phyloP scores from a whole-genome alignment of 2,329 filamentous ascomycete species.

The Rhinocladiella mackenziei region DNA sequence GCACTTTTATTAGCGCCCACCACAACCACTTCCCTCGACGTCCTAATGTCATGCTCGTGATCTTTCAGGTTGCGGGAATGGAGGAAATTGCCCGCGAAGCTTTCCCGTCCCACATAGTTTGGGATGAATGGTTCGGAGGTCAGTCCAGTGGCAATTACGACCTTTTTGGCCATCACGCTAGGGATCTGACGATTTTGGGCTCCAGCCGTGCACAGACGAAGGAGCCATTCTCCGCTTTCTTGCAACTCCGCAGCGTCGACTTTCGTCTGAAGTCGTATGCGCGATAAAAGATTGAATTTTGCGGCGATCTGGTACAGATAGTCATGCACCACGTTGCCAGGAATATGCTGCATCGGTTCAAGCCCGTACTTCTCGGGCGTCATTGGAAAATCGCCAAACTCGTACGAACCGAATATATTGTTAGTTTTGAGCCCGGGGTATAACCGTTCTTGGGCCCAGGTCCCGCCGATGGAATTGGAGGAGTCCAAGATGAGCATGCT shows the following conservation, averaged over 20 bases:
- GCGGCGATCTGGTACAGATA: constrained; percentile 57
- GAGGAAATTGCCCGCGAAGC: constrained; percentile 53
- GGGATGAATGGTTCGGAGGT: constrained; percentile 57
- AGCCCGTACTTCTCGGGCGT: constrained; percentile 49
- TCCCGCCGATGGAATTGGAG: constrained; percentile 58
- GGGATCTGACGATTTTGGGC: constrained; percentile 10
- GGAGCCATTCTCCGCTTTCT: constrained; percentile 37
- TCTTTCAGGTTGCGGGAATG: constrained; percentile 54
- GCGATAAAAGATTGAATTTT: constrained; percentile 48
- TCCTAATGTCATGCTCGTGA: constrained; percentile 35
- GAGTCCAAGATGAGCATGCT: constrained; percentile 58
- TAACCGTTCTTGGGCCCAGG: constrained; percentile 64
- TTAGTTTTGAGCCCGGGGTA: constrained; percentile 68
- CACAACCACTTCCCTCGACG: constrained; percentile 46
- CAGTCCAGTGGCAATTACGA: constrained; percentile 61
- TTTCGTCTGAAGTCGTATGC: constrained; percentile 49
- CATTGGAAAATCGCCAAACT: constrained; percentile 73
- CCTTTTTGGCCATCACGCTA: constrained; percentile 40
- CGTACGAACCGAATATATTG: constrained; percentile 68
- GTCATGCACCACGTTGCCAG: constrained; percentile 52
- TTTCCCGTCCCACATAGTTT: constrained; percentile 46
- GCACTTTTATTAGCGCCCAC: constrained; percentile 61
- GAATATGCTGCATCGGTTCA: constrained; percentile 54
- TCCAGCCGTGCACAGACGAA: constrained; percentile 28
- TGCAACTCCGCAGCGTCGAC: constrained; percentile 49